Evolutionary conservation across 2,329 filamentous ascomycete genomes (phyloP), one percentile per base, ranked within the genome.

Genomic region (Grosmannia clavigera): DNA sequence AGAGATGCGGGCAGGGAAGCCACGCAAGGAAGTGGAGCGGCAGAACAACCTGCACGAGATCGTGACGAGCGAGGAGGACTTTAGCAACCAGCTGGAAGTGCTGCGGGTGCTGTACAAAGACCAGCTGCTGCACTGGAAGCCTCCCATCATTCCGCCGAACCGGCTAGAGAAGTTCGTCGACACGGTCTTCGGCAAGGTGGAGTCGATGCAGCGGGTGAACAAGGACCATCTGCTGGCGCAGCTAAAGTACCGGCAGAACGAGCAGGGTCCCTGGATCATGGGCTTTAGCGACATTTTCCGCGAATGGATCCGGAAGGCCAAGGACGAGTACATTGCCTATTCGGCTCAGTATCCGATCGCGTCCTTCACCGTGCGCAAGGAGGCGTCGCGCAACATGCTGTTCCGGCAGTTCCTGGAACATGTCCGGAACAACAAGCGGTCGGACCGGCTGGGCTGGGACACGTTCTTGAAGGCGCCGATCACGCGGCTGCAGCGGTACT

Each of bases 241-340:
- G 71, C 81, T 99, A 67, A 97, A 97, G 69, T 99, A 97, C 70
- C 85, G 94, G 31, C 94, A 99, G 71, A 88, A 94, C 68, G 94
- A 97, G 70, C 92, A 99, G 74, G 94, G 94, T 0, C 94, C 94
- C 0, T 99, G 91, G 85, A 86, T 99, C 61, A 79, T 83, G 14
- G 94, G 94, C 3, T 96, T 96, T 73, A 96, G 92, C 70, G 94
- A 97, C 68, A 90, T 99, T 57, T 97, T 99, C 77, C 81, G 94
- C 61, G 94, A 99, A 74, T 99, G 94, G 94, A 96, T 97, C 63
- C 84, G 94, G 64, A 97, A 96, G 72, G 94, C 94, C 38, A 90
- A 87, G 71, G 77, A 81, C 2, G 87, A 90, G 12, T 99, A 97
- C 70, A 85, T 96, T 62, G 91, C 95, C 61, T 99, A 97, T 71